Base-by-base conservation (phyloP, 106 monocot species). In the Chionographis japonica region DNA sequence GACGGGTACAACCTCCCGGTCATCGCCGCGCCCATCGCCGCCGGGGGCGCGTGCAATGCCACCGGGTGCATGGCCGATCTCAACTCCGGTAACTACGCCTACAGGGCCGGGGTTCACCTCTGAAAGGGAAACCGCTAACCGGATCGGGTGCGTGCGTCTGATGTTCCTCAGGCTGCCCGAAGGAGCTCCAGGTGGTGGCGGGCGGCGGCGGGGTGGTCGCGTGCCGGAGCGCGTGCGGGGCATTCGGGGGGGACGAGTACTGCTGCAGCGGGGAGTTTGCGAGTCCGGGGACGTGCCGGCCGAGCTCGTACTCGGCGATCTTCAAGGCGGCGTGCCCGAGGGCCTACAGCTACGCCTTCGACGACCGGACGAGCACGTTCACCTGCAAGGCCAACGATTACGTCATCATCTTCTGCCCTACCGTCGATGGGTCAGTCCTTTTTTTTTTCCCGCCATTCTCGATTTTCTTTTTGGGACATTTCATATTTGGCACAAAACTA, bases 311-410 rank as follows among this genome's bases (percentile, higher is more conserved):
- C 79, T 89, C 93, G 3, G 49, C 74, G 54, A 72, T 86, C 63
- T 94, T 94, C 71, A 89, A 94, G 75, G 60, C 60, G 0, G 89
- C 86, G 4, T 94, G 89, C 63, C 93, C 93, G 2, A 75, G 74
- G 15, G 89, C 93, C 18, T 94, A 94, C 66, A 89, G 90, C 79
- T 94, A 94, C 59, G 93, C 93, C 0, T 90, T 79, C 57, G 93
- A 94, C 52, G 93, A 94, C 43, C 58, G 62, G 63, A 84, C 82
- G 1, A 90, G 89, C 70, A 94, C 86, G 40, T 94, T 89, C 80
- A 94, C 90, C 46, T 90, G 93, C 79, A 84, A 72, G 64, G 83
- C 79, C 8, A 59, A 19, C 8, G 86, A 94, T 15, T 94, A 94
- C 68, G 65, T 62, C 67, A 75, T 94, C 50, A 72, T 78, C 62